phyloP scores from a whole-genome alignment of 2,329 filamentous ascomycete genomes.

The Trichophyton verrucosum region DNA sequence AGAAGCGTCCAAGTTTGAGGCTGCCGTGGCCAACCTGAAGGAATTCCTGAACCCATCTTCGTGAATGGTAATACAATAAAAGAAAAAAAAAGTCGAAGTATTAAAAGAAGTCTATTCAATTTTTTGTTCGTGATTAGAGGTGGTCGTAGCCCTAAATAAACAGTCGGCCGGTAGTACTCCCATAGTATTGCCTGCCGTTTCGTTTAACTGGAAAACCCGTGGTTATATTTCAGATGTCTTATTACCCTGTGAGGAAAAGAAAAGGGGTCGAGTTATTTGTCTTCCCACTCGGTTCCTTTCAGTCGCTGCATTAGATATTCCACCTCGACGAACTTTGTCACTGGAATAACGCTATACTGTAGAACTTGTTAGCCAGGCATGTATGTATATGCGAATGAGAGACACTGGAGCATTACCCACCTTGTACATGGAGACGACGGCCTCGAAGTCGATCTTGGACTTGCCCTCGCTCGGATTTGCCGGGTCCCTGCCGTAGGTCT shows the following conservation, averaged over 20 bases:
- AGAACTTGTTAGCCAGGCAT: constrained; percentile 8
- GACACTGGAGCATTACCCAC: constrained; percentile 21
- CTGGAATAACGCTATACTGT: constrained; percentile 69
- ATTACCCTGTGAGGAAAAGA: background rate
- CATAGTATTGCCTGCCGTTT: background rate
- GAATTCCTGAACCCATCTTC: constrained; percentile 52
- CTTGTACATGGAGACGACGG: constrained; percentile 77
- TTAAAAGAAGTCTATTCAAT: background rate
- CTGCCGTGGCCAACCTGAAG: constrained; percentile 60
- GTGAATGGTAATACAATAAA: background rate
- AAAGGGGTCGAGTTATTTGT: constrained; percentile 29
- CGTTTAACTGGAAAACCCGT: background rate
- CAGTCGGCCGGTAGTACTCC: background rate
- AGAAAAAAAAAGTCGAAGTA: background rate
- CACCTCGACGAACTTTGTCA: constrained; percentile 97
- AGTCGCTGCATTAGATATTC: constrained; percentile 95
- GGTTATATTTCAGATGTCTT: background rate
- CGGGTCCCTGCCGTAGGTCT: constrained; percentile 87
- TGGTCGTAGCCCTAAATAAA: background rate
- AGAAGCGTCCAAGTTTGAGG: constrained; percentile 63
- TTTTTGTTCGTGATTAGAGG: background rate
- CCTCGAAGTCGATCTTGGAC: constrained; percentile 79
- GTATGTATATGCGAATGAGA: background rate
- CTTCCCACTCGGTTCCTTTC: constrained; percentile 40
- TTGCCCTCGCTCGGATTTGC: constrained; percentile 40